Evolutionary conservation across 495 filamentous ascomycete genomes (phyloP), one percentile per base, ranked within the genome.

Genomic region (Apiosordaria backusii): DNA sequence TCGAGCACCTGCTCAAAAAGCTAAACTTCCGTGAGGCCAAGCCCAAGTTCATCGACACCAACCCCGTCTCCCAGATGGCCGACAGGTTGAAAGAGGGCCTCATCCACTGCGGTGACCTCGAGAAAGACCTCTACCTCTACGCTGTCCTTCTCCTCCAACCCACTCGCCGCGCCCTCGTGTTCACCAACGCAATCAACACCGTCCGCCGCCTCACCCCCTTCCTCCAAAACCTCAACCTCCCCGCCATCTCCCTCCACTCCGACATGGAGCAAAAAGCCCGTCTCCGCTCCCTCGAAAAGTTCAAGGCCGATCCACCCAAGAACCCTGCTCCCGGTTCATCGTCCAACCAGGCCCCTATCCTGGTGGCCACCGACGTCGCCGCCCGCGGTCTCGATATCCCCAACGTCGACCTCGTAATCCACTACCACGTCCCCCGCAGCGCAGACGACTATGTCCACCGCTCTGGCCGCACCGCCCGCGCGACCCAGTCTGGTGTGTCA

Each of bases 191-290:
- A 9, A 97, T 99, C 72, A 89, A 89, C 69, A 90, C 93, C 1
- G 93, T 96, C 70, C 90, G 93, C 16, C 93, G 95, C 50, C 81
- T 99, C 6, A 87, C 89, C 0, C 90, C 95, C 22, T 83, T 97
- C 65, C 85, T 99, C 9, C 90, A 95, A 73, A 90, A 88, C 62
- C 87, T 99, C 22, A 84, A 88, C 67, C 86, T 97, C 18, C 88
- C 87, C 6, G 91, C 90, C 16, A 82, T 90, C 22, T 86, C 89
- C 0, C 83, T 99, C 10, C 95, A 99, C 75, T 97, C 93, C 0
- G 89, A 90, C 68, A 98, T 99, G 95, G 83, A 88, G 6, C 96
- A 98, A 78, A 98, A 98, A 76, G 92, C 95, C n/a, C 92, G 95
- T 26, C 82, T 99, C 21, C 89, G 95, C 55, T 94, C 92, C 16